Percentiles rank a stretch among this genome's conserved stretches.
Evolutionary conservation across 345 rosid genomes (phyloP).

Genomic region (Rhodomyrtus tomentosa): DNA sequence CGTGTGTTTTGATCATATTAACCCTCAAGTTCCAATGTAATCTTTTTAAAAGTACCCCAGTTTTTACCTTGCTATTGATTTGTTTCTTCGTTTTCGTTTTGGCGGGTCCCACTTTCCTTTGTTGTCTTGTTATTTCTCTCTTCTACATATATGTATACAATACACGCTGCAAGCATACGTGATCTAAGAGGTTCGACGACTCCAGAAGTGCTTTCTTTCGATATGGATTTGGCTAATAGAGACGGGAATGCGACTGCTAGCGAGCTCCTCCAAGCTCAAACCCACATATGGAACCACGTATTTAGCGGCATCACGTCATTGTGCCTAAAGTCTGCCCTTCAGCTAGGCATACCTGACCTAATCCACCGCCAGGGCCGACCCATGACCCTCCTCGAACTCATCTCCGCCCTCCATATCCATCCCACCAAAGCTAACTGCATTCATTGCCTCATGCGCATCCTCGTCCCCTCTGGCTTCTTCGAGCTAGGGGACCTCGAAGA

Average conservation of each 20-base stretch:
- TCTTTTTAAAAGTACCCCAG: too few relatives aligned
- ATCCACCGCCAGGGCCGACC: constrained; percentile 24
- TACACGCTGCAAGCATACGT: too few relatives aligned
- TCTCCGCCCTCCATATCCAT: constrained; percentile 1
- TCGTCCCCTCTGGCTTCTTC: constrained; percentile 27
- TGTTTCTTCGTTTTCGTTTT: too few relatives aligned
- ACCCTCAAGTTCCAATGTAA: too few relatives aligned
- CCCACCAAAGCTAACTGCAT: constrained; percentile 6
- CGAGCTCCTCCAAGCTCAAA: constrained; percentile 15
- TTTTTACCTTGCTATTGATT: too few relatives aligned
- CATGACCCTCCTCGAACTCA: constrained; percentile 17
- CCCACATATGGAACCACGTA: constrained; percentile 17
- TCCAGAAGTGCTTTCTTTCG: not conserved
- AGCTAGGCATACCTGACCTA: constrained; percentile 27
- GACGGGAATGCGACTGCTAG: not conserved
- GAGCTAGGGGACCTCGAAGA: not conserved
- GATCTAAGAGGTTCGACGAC: too few relatives aligned
- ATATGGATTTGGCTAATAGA: not conserved
- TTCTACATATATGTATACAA: too few relatives aligned
- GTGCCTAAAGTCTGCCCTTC: too few relatives aligned
- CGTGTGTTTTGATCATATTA: too few relatives aligned
- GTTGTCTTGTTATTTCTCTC: too few relatives aligned
- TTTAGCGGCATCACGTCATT: constrained; percentile 11
- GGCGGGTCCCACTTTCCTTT: not conserved
- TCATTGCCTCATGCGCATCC: constrained; percentile 19